Evolutionary conservation across 805 yeast species (phyloP).

Genomic region (Candida koratica): DNA sequence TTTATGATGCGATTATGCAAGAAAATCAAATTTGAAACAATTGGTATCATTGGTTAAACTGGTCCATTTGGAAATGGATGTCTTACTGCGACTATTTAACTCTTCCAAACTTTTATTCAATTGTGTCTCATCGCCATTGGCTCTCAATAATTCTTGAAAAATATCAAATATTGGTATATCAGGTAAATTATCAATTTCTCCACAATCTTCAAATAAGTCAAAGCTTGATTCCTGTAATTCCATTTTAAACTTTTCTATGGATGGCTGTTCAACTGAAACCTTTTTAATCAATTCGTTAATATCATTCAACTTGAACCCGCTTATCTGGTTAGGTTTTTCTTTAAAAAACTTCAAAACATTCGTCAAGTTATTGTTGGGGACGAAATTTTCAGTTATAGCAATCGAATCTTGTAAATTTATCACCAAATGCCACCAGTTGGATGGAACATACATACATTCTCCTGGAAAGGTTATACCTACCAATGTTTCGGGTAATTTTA

Average conservation of each 20-base stretch:
- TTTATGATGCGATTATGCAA: neutral
- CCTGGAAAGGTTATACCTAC: slow-evolving; percentile 78
- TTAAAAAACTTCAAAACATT: slow-evolving; percentile 64
- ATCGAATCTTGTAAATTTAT: slow-evolving; percentile 80
- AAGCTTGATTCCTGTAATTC: slow-evolving; percentile 13
- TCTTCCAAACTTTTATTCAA: slow-evolving; percentile 21
- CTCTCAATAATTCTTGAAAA: slow-evolving; percentile 49
- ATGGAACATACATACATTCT: slow-evolving; percentile 83
- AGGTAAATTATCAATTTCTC: slow-evolving; percentile 44
- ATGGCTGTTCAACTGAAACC: slow-evolving; percentile 8
- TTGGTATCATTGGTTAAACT: slow-evolving; percentile 4
- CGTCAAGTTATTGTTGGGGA: slow-evolving; percentile 60
- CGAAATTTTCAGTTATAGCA: slow-evolving; percentile 87
- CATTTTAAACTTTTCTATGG: slow-evolving; percentile 3
- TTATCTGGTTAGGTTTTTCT: slow-evolving; percentile 63
- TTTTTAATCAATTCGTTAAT: slow-evolving; percentile 36
- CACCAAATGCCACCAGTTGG: slow-evolving; percentile 98
- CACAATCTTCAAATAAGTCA: slow-evolving; percentile 53
- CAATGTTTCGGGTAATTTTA: slow-evolving; percentile 52
- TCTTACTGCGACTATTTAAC: neutral
- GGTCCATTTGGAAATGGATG: slow-evolving; percentile 5
- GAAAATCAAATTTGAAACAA: slow-evolving; percentile 6
- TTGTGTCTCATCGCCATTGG: slow-evolving; percentile 30
- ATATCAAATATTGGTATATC: slow-evolving; percentile 60
- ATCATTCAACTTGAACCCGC: slow-evolving; percentile 68